Evolutionary conservation across 352 stramenopile genomes (phyloP), one percentile per base, ranked within the genome.

Genomic region (Phytophthora macrochlamydospora): DNA sequence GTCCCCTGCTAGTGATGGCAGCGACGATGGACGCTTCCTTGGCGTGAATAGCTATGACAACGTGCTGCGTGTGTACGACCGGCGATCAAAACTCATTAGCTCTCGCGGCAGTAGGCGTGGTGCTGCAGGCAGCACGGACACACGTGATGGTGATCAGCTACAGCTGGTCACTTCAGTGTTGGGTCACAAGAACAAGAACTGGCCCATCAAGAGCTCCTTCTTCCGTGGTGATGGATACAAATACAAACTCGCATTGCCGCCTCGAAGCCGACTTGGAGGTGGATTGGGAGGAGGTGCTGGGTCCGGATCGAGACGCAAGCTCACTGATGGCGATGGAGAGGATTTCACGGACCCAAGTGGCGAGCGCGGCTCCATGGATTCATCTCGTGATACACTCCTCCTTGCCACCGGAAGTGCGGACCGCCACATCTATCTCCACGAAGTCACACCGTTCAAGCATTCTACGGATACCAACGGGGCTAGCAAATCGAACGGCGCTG

Each of bases 151-250:
- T 43, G 87, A 95, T 59, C 85, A 90, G 56, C 81, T 95, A 66
- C 85, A 94, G 52, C 67, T 95, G 28, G 79, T 87, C 18, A 92
- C 85, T 64, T 87, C 83, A 53, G 84, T 95, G 18, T 87, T 83
- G 35, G 83, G 89, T 50, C 87, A 97, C 71, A 94, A 93, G 65
- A 97, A 94, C 77, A 97, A 95, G 72, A 95, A 96, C 65, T 97
- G 89, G 89, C 89, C 89, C 7, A 95, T 97, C 61, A 94, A 94
- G 64, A 95, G 87, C 65, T 86, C 85, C 2, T 97, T 97, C 63
- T 97, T 96, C 71, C 83, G 86, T 40, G 88, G 88, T 7, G 88
- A 94, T 58, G 87, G 87, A 18, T 88, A 93, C 78, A 93, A 93
- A 65, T 94, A 95, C 75, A 94, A 94, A 69, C 71, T 95, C 14